Conservation (phyloP, 2,329 filamentous ascomycete species). For the Sporothrix mexicana region DNA sequence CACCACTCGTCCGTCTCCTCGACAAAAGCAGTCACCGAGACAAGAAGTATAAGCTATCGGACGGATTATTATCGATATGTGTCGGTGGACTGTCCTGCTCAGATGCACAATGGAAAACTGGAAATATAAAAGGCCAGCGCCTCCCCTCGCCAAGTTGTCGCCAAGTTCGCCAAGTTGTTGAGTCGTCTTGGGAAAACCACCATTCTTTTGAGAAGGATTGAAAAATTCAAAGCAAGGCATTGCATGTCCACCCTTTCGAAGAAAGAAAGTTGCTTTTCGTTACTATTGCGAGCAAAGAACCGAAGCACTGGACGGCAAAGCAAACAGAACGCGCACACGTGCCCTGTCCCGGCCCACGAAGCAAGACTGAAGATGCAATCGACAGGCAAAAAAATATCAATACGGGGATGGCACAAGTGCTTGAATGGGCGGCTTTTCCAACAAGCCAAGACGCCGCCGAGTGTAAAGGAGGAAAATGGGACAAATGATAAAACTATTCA, state of each 20-base stretch:
- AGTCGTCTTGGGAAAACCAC: slow-evolving; percentile 11
- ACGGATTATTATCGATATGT: too few relatives aligned
- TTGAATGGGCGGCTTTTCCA: background rate
- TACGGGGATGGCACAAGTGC: too few relatives aligned
- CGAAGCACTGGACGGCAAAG: background rate
- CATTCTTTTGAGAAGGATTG: background rate
- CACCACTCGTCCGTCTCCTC: background rate
- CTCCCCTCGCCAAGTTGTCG: slow-evolving; percentile 24
- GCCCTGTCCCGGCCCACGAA: background rate
- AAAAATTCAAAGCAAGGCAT: background rate
- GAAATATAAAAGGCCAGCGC: slow-evolving; percentile 24
- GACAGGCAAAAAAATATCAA: background rate
- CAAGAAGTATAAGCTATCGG: too few relatives aligned
- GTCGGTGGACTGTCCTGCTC: too few relatives aligned
- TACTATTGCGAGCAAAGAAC: background rate
- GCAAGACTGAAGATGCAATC: background rate
- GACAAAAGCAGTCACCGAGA: slow-evolving; percentile 13
- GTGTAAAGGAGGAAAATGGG: background rate
- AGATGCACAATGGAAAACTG: background rate
- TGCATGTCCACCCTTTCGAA: background rate
- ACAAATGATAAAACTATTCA: background rate
- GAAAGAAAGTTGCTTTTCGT: background rate
- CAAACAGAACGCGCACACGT: background rate
- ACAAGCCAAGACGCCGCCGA: slow-evolving; percentile 10
- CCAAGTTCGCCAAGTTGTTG: slow-evolving; percentile 27